These are phyloP conservation scores for Microcyclospora tardicrescens DNA, from an alignment of 2,329 filamentous ascomycete genomes.

Conservation along the genomic window DNA sequence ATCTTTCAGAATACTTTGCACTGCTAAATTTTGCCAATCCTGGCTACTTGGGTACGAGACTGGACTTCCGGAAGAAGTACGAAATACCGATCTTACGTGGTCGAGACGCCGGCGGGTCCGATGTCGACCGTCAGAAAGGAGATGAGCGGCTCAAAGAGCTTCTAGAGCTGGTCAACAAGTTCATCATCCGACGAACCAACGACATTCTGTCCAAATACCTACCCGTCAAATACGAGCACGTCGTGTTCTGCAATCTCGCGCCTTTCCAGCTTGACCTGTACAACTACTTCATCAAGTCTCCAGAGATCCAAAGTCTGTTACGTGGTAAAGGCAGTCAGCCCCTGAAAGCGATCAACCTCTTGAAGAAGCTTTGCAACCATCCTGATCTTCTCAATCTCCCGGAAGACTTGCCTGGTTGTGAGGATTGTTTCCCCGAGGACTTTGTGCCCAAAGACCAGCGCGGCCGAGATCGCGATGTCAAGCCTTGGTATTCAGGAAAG, in stretches of 20 bases:
- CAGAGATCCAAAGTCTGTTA: constrained; percentile 82
- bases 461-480: constrained; percentile 82
- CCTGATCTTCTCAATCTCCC: constrained; percentile 79
- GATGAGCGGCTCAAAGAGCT: constrained; percentile 74
- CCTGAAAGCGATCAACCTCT: constrained; percentile 85
- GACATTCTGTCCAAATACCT: constrained; percentile 96
- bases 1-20: constrained; percentile 94
- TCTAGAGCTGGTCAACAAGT: constrained; percentile 81
- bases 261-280: constrained; percentile 89
- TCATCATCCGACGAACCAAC: constrained; percentile 95
- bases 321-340: constrained; percentile 92
- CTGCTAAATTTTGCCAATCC: constrained; percentile 95
- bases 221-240: constrained; percentile 96
- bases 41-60: constrained; percentile 71
- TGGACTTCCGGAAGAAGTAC: constrained; percentile 86
- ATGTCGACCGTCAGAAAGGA: constrained; percentile 67
- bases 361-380: constrained; percentile 98
- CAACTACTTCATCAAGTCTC: constrained; percentile 93
- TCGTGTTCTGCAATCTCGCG: constrained; percentile 91
- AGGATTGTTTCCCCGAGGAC: constrained; percentile 68
- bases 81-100: constrained; percentile 86
- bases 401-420: constrained; percentile 75
- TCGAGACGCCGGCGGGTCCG: constrained; percentile 78
- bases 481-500: constrained; percentile 93
- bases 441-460: constrained; percentile 79